Base-by-base conservation (phyloP, 768 basidiomycete genomes). In the Tulasnella sp. region DNA sequence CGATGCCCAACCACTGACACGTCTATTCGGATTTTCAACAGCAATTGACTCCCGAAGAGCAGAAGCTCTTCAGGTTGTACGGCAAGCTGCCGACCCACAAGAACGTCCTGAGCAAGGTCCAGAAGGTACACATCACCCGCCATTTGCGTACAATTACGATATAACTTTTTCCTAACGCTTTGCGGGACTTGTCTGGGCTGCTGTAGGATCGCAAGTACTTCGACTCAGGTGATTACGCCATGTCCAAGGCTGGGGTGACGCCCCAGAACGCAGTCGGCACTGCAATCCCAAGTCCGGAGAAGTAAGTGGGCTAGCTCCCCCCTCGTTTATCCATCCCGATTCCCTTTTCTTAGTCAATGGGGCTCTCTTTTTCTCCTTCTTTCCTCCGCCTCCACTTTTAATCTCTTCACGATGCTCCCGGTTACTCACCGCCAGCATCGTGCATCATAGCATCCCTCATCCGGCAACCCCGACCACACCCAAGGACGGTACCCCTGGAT, bases 171-270 rank as follows among this genome's bases (percentile, higher is more conserved):
- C 46, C 18, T 35, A 55, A 32, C 18, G 0, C 16, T 55, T 32
- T 61, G 29, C 9, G 16, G n/a, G 29, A 70, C 15, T 32, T 20
- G 51, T 67, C 73, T 37, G 29, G 35, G 37, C 5, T 39, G n/a
- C 29, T 40, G 29, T 32, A 98, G 96, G 97, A 99, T 83, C 93
- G 98, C 82, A 99, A 99, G 85, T 99, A 95, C 86, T 99, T 99
- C 84, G 98, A 99, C 86, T 99, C 97, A 77, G 98, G 98, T 78
- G 98, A 99, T 84, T 99, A 99, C 83, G 96, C 96, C 40, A 87
- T 99, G 81, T 95, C 95, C 73, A 98, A 99, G 85, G 98, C 98
- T 3, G 87, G 98, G 37, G 91, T 92, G 70, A 88, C 92, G n/a
- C 91, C 94, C 71, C 93, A 94, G 84, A 93, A 88, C 80, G 88